Evolutionary conservation across 371 early-diverging fungal genomes (phyloP), one percentile per base, ranked within the genome.

Genomic region (Mucor circinelloides): DNA sequence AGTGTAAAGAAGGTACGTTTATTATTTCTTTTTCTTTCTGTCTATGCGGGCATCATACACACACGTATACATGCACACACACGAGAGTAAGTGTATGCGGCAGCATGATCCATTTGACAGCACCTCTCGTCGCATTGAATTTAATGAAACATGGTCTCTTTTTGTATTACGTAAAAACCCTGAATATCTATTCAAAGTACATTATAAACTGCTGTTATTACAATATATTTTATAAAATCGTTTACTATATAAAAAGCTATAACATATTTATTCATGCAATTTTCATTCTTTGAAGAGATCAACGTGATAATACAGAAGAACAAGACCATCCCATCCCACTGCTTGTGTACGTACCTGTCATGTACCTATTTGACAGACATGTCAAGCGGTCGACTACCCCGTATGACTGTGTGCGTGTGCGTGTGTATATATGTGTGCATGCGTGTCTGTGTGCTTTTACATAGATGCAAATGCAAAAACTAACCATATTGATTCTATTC

Each of bases 1-100:
- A 64, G 0, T 88, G 87, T 60, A 55, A 62, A 28, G 34, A 69
- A 72, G 69, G 73, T 66, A 71, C 58, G 67, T 31, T 52, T 42
- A 4, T 12, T 15, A 17, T 42, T 9, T 67, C 7, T 50, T 38
- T 55, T 17, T 60, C n/a, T 28, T 36, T 54, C 13, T 27, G 42
- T 66, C 28, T 63, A 34, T 1, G 17, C 6, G 25, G 25, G 52
- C 12, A 44, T 31, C 23, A 31, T 34, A 58, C 40, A 30, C 50
- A 55, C 40, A 52, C 54, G 25, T 30, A 38, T 48, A 58, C 65
- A 48, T 21, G 17, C 48, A 48, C 48, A 48, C 48, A 12, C 48
- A 52, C 21, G 23, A 50, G 23, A 19, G 50, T 50, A 23, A 50
- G 50, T 50, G 3, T 21, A 50, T 4, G 12, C 21, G 42, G 17